Evolutionary conservation across 148 eudicot species (phyloP).

Genomic region (Persicaria maculosa): DNA sequence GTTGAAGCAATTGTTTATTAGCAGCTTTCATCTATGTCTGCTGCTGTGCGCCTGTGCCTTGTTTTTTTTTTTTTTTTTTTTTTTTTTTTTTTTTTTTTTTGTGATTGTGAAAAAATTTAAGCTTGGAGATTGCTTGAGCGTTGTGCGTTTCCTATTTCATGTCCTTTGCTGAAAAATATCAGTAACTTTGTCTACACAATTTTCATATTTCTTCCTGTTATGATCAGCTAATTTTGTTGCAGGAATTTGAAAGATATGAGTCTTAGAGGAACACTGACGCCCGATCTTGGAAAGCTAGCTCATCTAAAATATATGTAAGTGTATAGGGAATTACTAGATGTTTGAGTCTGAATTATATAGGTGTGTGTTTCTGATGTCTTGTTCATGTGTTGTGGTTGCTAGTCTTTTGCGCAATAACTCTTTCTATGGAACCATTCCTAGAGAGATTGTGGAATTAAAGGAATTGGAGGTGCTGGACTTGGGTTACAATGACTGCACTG

Average conservation of each 20-base stretch:
- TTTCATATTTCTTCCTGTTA: background rate
- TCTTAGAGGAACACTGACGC: conserved; percentile 43
- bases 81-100: too few relatives aligned
- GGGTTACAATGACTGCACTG: conserved; percentile 43
- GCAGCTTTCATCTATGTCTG: background rate
- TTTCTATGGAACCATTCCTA: conserved; percentile 34
- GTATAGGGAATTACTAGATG: background rate
- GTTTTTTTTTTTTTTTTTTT: too few relatives aligned
- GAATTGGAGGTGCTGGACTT: conserved; percentile 45
- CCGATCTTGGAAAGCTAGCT: conserved; percentile 36
- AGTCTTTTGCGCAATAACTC: conserved; percentile 51
- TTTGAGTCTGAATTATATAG: background rate
- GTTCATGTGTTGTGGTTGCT: background rate
- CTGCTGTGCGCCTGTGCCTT: background rate
- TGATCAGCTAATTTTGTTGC: background rate
- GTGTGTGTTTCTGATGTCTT: background rate
- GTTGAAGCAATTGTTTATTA: too few relatives aligned
- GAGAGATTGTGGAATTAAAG: conserved; percentile 32
- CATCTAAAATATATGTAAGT: conserved; percentile 38
- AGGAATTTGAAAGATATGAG: conserved; percentile 43
- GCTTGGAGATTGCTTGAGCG: background rate
- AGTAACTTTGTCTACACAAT: background rate
- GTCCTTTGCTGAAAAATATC: background rate
- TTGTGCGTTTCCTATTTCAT: background rate
- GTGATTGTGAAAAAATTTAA: background rate